Evolutionary conservation across 2,329 filamentous ascomycete genomes (phyloP), one percentile per base, ranked within the genome.

Genomic region (Herpomyces periplanetae): DNA sequence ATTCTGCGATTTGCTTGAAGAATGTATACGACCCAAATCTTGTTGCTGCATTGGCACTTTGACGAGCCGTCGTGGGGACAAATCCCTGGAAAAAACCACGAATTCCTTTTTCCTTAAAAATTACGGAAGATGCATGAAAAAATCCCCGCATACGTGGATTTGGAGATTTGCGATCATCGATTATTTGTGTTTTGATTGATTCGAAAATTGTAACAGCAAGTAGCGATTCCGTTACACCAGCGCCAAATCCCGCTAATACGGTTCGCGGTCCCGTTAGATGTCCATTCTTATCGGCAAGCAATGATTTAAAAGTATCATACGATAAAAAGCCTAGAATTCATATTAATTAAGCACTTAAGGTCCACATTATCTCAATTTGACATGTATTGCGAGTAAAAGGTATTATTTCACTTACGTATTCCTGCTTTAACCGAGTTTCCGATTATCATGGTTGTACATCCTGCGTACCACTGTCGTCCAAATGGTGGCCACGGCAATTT

Each of bases 61-160:
- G 80, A 19, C 80, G 53, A 10, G 73, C 71, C 3, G 80, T 91
- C 2, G 80, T 96, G 0, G 80, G 80, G 5, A 84, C 59, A 32
- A 96, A 80, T 10, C 80, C 80, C 36, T 91, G 71, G 50, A 96
- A 87, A 47, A 96, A 91, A 18, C 75, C 80, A 13, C 62, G 52
- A 14, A 88, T 34, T 10, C 80, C 80, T 30, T 75, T 60, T 36
- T 96, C 80, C 25, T 63, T 57, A 15, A 59, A 61, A 25, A 96
- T 91, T 23, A 91, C 51, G 20, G 55, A 58, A 7, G 71, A 64
- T 19, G 75, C 80, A 37, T 91, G 66, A 8, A 91, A 44, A 42
- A 96, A 88, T 11, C 80, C 80, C 24, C 59, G 55, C 56, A 96
- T 61, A 8, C 75, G 59, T 13, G 80, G 80, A 14, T 68, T 66